Percentiles rank a stretch among this genome's conserved stretches.
phyloP scores from a whole-genome alignment of 257 asterid species.

The Nicotiana obtusifolia region DNA sequence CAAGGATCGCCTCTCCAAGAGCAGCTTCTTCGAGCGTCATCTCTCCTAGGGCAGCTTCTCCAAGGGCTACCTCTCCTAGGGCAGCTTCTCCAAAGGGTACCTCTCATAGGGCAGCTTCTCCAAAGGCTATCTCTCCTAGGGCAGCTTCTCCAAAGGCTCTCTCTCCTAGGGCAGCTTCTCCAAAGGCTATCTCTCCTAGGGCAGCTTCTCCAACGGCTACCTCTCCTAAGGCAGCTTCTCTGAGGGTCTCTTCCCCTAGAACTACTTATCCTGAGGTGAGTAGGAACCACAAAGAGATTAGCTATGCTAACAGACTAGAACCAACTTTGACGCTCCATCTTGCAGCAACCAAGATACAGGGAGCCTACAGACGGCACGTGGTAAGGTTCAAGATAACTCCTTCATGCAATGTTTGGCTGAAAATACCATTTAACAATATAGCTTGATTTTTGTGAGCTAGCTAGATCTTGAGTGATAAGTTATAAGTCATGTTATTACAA shows the following conservation, averaged over 20 bases:
- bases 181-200: neutral
- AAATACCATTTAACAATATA: neutral
- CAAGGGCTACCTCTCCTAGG: constrained; percentile 5
- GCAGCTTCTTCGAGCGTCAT: constrained; percentile 27
- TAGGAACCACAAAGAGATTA: neutral
- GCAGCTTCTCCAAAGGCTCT: neutral
- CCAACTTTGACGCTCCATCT: constrained; percentile 54
- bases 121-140: neutral
- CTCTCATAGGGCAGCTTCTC: neutral
- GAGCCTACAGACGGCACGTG: constrained; percentile 71
- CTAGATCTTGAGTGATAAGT: neutral
- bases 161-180: neutral
- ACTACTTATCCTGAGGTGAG: neutral
- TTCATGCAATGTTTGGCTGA: neutral
- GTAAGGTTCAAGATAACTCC: constrained; percentile 35
- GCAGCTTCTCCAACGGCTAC: neutral
- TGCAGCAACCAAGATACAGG: constrained; percentile 76
- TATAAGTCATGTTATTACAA: neutral
- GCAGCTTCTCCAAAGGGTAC: neutral
- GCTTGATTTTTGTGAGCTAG: neutral
- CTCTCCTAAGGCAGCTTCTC: neutral
- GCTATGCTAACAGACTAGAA: constrained; percentile 20
- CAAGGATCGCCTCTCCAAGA: constrained; percentile 23
- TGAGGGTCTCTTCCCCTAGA: neutral
- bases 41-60: constrained; percentile 35